phyloP scores from a whole-genome alignment of 768 basidiomycete genomes.

The Gloeopeniophorella convolvens region DNA sequence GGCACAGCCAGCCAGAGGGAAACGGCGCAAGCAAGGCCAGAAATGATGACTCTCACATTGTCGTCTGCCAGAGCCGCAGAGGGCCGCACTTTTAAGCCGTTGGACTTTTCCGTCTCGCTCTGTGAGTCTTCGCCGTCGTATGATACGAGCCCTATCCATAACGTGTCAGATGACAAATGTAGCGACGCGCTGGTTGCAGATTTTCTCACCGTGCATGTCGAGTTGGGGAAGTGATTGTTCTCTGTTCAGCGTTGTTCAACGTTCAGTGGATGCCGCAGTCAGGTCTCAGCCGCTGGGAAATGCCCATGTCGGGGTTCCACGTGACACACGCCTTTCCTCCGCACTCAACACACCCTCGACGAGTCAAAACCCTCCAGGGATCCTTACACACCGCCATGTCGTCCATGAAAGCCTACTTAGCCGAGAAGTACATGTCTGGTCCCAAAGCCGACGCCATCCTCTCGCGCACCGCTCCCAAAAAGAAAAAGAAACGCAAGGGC shows the following conservation, averaged over 20 bases:
- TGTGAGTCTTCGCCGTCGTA: conserved; percentile 21
- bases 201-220: conserved; percentile 8
- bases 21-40: conserved; percentile 19
- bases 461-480: conserved; percentile 50
- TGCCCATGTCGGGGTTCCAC: too few species aligned
- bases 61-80: not conserved
- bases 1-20: conserved; percentile 21
- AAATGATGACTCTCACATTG: conserved; percentile 23
- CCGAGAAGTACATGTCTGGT: conserved; percentile 93
- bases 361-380: too few species aligned
- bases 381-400: not conserved
- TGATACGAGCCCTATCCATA: conserved; percentile 15
- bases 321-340: not conserved
- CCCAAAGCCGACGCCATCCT: conserved; percentile 95
- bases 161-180: not conserved
- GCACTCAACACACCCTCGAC: not conserved
- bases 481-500: conserved; percentile 75
- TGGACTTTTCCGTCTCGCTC: conserved; percentile 17
- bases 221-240: too few species aligned
- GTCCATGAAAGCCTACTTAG: conserved; percentile 74
- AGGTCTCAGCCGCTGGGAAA: too few species aligned
- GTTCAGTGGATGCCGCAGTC: too few species aligned
- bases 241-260: too few species aligned
- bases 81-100: not conserved
- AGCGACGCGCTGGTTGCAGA: not conserved